Evolutionary conservation across 2,329 filamentous ascomycete genomes (phyloP).

Genomic region (Exophiala phaeomuriformis): DNA sequence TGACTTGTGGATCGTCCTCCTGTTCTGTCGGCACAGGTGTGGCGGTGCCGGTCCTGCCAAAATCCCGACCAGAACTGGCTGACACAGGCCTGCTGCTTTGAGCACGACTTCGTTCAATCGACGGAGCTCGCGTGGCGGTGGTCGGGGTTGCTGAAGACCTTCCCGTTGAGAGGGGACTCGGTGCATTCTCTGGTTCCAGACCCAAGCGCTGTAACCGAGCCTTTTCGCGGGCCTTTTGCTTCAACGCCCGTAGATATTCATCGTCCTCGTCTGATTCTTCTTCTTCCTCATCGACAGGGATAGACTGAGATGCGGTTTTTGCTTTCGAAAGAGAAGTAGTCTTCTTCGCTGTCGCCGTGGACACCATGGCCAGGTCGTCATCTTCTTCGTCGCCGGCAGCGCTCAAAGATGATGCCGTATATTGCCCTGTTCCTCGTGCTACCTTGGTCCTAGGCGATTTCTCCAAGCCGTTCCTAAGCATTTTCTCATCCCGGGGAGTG

Average conservation of each 20-base stretch:
- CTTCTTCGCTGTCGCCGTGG: slow-evolving; percentile 1
- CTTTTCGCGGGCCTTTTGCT: slow-evolving; percentile 38
- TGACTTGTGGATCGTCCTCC: slow-evolving; percentile 46
- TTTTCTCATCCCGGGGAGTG: slow-evolving; percentile 11
- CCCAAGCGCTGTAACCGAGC: slow-evolving; percentile 29
- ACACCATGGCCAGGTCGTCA: slow-evolving; percentile 13
- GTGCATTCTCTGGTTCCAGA: slow-evolving; percentile 9
- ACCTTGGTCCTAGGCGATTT: not conserved
- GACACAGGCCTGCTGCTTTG: slow-evolving; percentile 1
- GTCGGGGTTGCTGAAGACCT: not conserved
- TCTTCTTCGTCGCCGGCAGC: slow-evolving; percentile 11
- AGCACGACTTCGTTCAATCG: slow-evolving; percentile 1
- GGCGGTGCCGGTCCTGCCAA: not conserved
- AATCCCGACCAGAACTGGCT: slow-evolving; percentile 13
- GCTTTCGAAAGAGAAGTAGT: not conserved
- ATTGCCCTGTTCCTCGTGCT: not conserved
- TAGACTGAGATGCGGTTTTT: too few relatives aligned
- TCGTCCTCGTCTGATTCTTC: slow-evolving; percentile 28
- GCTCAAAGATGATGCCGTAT: not conserved
- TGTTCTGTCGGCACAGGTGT: slow-evolving; percentile 6
- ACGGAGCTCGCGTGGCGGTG: not conserved
- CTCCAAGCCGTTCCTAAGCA: slow-evolving; percentile 4
- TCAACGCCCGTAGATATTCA: slow-evolving; percentile 39
- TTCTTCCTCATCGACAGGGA: slow-evolving; percentile 2
- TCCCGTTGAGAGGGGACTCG: slow-evolving; percentile 1